Evolutionary conservation across 331 rosid genomes (phyloP).

Genomic region (Erythrophleum ivorense): DNA sequence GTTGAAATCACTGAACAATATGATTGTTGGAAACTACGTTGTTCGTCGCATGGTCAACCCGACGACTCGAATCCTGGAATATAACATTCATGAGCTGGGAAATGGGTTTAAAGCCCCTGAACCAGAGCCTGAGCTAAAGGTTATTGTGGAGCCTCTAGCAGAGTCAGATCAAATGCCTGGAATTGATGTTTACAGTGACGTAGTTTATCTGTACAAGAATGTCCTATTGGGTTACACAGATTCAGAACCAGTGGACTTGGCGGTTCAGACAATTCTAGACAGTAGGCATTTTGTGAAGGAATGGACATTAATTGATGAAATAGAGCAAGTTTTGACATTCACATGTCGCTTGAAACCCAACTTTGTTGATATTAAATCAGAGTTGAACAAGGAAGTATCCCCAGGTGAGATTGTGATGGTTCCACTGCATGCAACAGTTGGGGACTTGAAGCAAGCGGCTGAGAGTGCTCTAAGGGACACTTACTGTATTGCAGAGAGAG

Average conservation of each 20-base stretch:
- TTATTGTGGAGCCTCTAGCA: conserved; percentile 26
- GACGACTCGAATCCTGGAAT: conserved; percentile 67
- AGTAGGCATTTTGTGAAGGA: conserved; percentile 81
- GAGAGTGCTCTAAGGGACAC: conserved; percentile 78
- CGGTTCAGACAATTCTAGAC: conserved; percentile 73
- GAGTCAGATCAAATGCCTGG: conserved; percentile 56
- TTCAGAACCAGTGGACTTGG: conserved; percentile 62
- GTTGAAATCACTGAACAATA: conserved; percentile 83
- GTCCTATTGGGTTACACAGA: conserved; percentile 70
- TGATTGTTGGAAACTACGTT: conserved; percentile 68
- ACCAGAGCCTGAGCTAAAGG: conserved; percentile 41
- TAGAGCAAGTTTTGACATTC: conserved; percentile 66
- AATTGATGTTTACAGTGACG: conserved; percentile 69
- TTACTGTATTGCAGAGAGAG: conserved; percentile 65
- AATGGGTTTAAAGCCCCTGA: conserved; percentile 48
- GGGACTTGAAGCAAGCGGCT: conserved; percentile 71
- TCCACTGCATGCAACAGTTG: conserved; percentile 75
- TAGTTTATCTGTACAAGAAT: conserved; percentile 64
- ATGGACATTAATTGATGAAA: conserved; percentile 66
- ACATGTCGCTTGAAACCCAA: conserved; percentile 58
- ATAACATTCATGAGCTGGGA: conserved; percentile 67
- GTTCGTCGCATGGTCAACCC: conserved; percentile 84
- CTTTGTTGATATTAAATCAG: conserved; percentile 45
- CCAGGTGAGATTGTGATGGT: conserved; percentile 72
- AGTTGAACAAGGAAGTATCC: conserved; percentile 48